Percentiles rank a stretch among this genome's conserved stretches.
Conservation (phyloP, 139 green algal species). For the Picochlorum sp. region DNA sequence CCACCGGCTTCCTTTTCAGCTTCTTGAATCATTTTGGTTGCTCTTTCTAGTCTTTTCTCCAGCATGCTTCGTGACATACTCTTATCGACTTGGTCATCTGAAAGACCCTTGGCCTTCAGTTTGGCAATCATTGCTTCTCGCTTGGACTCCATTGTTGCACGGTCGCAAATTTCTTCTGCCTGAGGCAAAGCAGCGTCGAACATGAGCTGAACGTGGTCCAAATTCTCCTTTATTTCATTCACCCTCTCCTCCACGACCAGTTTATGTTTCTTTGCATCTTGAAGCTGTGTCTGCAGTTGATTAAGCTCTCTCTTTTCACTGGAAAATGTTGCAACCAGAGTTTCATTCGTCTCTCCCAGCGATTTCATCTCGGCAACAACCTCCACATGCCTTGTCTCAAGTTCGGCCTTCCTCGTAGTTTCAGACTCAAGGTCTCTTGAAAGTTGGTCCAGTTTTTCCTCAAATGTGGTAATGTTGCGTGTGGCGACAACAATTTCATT, state of each 20-base stretch:
- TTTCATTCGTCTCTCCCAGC: neutral
- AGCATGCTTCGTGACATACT: slow-evolving; percentile 4
- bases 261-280: neutral
- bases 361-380: neutral
- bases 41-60: slow-evolving; percentile 9
- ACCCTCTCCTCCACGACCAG: too few relatives aligned
- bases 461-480: neutral
- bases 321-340: neutral
- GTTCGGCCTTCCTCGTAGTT: neutral
- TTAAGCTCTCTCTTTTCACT: neutral
- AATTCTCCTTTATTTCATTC: too few relatives aligned
- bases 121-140: neutral
- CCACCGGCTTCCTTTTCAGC: slow-evolving; percentile 24
- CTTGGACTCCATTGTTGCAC: slow-evolving; percentile 4
- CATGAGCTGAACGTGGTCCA: too few relatives aligned
- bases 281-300: neutral
- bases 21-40: slow-evolving; percentile 21
- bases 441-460: neutral
- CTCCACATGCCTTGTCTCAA: neutral
- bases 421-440: neutral
- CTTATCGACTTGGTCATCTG: slow-evolving; percentile 8
- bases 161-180: slow-evolving; percentile 9
- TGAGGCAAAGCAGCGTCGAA: neutral
- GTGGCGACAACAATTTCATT: neutral
- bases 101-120: neutral